Conservation (phyloP, 768 basidiomycete species). For the Lentinus brumalis region DNA sequence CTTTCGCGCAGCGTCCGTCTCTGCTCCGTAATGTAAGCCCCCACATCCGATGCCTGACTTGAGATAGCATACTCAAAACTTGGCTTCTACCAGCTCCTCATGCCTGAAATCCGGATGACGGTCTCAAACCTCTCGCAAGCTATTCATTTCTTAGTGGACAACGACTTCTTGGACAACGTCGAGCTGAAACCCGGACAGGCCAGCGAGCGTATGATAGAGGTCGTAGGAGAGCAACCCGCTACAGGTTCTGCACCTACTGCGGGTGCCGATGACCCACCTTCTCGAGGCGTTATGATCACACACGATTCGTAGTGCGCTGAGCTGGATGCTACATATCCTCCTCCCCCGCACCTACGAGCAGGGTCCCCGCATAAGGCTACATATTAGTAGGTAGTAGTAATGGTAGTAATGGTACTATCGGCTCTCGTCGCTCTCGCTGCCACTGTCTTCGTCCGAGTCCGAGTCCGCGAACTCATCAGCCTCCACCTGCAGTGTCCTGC, state of each 20-base stretch:
- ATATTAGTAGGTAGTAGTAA: constrained; percentile 8
- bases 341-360: not conserved
- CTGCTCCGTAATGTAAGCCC: constrained; percentile 76
- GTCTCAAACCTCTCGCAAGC: constrained; percentile 92
- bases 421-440: constrained; percentile 17
- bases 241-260: not conserved
- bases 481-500: constrained; percentile 64
- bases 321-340: constrained; percentile 17
- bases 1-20: constrained; percentile 67
- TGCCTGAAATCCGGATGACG: constrained; percentile 85
- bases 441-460: constrained; percentile 38
- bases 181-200: constrained; percentile 83
- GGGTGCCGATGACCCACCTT: not conserved
- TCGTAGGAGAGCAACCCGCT: constrained; percentile 40
- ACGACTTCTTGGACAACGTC: constrained; percentile 81
- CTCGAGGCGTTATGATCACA: not conserved
- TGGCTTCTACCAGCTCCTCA: constrained; percentile 56
- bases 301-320: constrained; percentile 1
- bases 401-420: not conserved
- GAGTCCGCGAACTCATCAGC: constrained; percentile 43
- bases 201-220: constrained; percentile 60
- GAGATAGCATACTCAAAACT: not conserved
- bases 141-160: constrained; percentile 86
- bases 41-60: not conserved
- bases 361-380: constrained; percentile 14